phyloP scores from a whole-genome alignment of 2,329 filamentous ascomycete genomes.

The Sclerotinia minor region DNA sequence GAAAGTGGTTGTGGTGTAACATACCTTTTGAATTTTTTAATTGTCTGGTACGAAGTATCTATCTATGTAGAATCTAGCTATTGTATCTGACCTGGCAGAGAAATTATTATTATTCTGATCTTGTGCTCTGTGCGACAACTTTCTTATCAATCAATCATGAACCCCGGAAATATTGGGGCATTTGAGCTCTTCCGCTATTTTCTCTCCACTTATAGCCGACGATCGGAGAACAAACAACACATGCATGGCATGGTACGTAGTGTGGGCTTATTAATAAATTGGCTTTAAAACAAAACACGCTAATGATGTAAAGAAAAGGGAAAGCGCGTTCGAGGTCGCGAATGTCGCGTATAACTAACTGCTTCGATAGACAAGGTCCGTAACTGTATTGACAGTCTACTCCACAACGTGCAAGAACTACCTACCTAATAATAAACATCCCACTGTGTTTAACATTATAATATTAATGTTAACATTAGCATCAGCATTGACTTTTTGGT shows the following conservation, averaged over 20 bases:
- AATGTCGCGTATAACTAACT: background rate
- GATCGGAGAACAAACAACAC: conserved; percentile 8
- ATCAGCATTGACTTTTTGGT: background rate
- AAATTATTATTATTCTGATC: conserved; percentile 9
- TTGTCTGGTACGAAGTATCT: background rate
- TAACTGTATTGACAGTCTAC: background rate
- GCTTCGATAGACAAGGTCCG: too few relatives aligned
- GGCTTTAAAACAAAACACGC: conserved; percentile 14
- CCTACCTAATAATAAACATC: too few relatives aligned
- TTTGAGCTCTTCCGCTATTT: conserved; percentile 10
- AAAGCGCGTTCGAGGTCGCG: conserved; percentile 9
- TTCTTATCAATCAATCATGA: conserved; percentile 2
- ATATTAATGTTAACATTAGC: background rate
- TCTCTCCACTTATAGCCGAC: conserved; percentile 18
- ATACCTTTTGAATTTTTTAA: background rate
- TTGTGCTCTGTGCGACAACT: conserved; percentile 5
- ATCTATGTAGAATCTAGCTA: background rate
- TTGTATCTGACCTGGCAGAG: conserved; percentile 1
- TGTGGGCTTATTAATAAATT: too few relatives aligned
- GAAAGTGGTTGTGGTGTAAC: background rate
- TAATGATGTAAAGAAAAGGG: background rate
- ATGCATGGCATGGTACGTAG: too few relatives aligned
- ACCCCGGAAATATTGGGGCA: conserved; percentile 2
- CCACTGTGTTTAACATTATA: too few relatives aligned
- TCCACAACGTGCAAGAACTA: conserved; percentile 19